Evolutionary conservation across 306 rosid species (phyloP).

Genomic region (Ormosia semicastrata): DNA sequence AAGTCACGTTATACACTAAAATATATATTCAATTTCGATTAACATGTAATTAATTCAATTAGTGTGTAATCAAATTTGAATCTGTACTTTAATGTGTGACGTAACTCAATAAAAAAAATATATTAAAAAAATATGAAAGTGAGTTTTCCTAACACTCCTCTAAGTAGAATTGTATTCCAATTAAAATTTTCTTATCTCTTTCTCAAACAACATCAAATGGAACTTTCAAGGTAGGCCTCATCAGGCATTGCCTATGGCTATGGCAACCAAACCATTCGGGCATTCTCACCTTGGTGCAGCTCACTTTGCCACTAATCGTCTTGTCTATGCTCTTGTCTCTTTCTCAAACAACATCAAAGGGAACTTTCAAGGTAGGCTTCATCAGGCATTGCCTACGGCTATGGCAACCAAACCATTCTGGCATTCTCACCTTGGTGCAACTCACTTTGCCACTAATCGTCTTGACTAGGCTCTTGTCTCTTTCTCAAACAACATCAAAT

Average conservation of each 20-base stretch:
- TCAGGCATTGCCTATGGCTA: neutral
- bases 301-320: conserved; percentile 2
- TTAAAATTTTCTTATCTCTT: neutral
- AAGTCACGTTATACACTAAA: too few species aligned
- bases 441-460: conserved; percentile 8
- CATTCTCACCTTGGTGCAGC: conserved; percentile 2
- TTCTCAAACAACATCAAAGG: conserved; percentile 17
- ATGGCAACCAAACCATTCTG: neutral
- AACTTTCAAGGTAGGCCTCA: conserved; percentile 22
- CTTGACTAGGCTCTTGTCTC: neutral
- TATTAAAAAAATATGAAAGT: too few species aligned
- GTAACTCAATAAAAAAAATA: too few species aligned
- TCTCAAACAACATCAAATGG: conserved; percentile 18
- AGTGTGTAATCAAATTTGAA: too few species aligned
- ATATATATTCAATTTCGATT: too few species aligned
- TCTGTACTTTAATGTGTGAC: too few species aligned
- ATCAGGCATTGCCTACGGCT: neutral
- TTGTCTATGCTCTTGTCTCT: conserved; percentile 20
- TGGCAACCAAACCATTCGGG: conserved; percentile 1
- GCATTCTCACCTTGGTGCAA: conserved; percentile 1
- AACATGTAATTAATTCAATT: too few species aligned
- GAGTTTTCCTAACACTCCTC: too few species aligned
- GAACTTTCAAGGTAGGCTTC: conserved; percentile 25
- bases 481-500: conserved; percentile 18
- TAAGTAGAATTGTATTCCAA: too few species aligned